Evolutionary conservation across 2,329 filamentous ascomycete species (phyloP).

Genomic region (Aspergillus jensenii): DNA sequence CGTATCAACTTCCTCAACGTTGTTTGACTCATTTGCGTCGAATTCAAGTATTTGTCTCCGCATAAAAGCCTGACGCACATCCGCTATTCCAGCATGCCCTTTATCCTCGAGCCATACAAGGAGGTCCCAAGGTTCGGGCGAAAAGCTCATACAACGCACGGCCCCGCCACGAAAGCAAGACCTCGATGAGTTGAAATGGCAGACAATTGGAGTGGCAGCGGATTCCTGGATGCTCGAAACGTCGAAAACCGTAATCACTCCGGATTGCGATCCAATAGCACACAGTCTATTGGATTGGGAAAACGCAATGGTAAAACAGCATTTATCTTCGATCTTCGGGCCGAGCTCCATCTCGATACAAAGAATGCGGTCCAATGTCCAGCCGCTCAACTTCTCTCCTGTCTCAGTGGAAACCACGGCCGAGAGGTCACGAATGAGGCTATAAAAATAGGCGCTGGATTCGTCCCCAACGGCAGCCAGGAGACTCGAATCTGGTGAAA

Average conservation of each 20-base stretch:
- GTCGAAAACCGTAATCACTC: slow-evolving; percentile 49
- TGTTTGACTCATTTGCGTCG: slow-evolving; percentile 31
- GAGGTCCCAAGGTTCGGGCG: slow-evolving; percentile 84
- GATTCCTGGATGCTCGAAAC: slow-evolving; percentile 32
- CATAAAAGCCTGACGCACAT: slow-evolving; percentile 47
- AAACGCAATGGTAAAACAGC: slow-evolving; percentile 51
- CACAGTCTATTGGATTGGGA: slow-evolving; percentile 50
- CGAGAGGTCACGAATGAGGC: slow-evolving; percentile 33
- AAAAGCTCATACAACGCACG: slow-evolving; percentile 88
- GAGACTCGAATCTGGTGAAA: slow-evolving; percentile 82
- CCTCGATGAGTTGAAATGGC: slow-evolving; percentile 75
- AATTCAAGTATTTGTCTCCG: slow-evolving; percentile 45
- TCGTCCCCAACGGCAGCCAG: slow-evolving; percentile 86
- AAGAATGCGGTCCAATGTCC: slow-evolving; percentile 43
- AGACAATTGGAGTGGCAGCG: slow-evolving; percentile 54
- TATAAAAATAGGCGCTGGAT: slow-evolving; percentile 82
- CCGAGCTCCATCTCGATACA: slow-evolving; percentile 43
- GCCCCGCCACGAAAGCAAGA: slow-evolving; percentile 71
- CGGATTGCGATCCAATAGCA: slow-evolving; percentile 51
- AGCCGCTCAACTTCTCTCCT: slow-evolving; percentile 37
- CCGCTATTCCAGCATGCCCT: slow-evolving; percentile 48
- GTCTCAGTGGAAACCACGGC: slow-evolving; percentile 27
- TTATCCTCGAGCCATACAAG: slow-evolving; percentile 93
- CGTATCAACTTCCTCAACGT: slow-evolving; percentile 33
- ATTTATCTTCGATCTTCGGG: slow-evolving; percentile 40